Percentiles rank a stretch among this genome's conserved stretches.
These are phyloP conservation scores for Paecilomyces variotii DNA, from an alignment of 2,329 filamentous ascomycete species.

Conservation along the genomic window DNA sequence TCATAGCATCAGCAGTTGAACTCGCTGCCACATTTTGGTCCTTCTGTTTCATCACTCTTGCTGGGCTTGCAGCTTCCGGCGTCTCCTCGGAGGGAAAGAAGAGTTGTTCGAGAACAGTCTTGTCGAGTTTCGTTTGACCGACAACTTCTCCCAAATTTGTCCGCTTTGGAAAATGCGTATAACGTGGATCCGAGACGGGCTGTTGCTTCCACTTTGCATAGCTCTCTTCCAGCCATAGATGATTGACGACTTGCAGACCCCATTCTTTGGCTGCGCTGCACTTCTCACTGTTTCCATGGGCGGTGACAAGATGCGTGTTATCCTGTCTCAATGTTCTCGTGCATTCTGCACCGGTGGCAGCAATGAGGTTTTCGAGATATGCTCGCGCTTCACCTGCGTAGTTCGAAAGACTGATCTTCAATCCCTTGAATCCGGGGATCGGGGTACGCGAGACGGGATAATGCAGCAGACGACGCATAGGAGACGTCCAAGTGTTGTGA, in stretches of 20 bases:
- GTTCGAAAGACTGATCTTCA: conserved; percentile 85
- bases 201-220: conserved; percentile 81
- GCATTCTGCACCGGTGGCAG: conserved; percentile 74
- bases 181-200: conserved; percentile 63
- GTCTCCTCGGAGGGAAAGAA: conserved; percentile 44
- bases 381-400: conserved; percentile 90
- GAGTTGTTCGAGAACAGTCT: conserved; percentile 61
- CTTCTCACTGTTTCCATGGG: conserved; percentile 83
- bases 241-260: conserved; percentile 84
- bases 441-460: conserved; percentile 75
- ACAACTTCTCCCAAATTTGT: conserved; percentile 92
- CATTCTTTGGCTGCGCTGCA: conserved; percentile 87
- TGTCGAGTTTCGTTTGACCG: conserved; percentile 76
- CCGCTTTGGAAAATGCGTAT: conserved; percentile 75
- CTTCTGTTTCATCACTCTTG: conserved; percentile 26
- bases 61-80: conserved; percentile 9
- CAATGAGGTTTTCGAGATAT: conserved; percentile 87
- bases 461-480: conserved; percentile 73
- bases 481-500: conserved; percentile 80
- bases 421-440: conserved; percentile 67
- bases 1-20: conserved; percentile 12
- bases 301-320: conserved; percentile 92
- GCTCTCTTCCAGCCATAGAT: conserved; percentile 95
- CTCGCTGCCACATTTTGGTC: conserved; percentile 23
- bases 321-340: conserved; percentile 93